Evolutionary conservation across 2,329 filamentous ascomycete genomes (phyloP).

Genomic region (Diaporthe sp.): DNA sequence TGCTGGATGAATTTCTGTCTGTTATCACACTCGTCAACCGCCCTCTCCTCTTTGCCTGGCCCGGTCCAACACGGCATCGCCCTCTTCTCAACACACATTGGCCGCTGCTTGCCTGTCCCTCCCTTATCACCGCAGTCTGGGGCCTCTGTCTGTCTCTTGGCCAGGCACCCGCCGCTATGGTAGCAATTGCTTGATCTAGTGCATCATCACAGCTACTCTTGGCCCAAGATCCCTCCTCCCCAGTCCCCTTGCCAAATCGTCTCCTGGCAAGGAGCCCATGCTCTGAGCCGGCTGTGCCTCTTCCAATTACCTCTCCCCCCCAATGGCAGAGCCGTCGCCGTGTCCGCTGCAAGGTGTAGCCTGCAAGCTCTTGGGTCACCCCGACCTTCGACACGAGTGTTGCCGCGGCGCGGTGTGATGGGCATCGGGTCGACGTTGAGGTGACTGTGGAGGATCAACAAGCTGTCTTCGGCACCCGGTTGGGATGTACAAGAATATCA

Average conservation of each 20-base stretch:
- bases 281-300: not conserved
- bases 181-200: slow-evolving; percentile 1
- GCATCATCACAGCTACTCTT: not conserved
- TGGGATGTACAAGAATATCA: slow-evolving; percentile 27
- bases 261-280: not conserved
- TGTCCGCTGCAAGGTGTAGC: slow-evolving; percentile 24
- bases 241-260: not conserved
- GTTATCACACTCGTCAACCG: not conserved
- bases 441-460: slow-evolving; percentile 26
- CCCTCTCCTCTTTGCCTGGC: not conserved
- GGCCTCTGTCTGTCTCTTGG: not conserved
- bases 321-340: not conserved
- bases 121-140: not conserved
- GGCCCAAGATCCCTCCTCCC: not conserved
- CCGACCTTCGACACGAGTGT: no score
- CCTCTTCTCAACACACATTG: slow-evolving; percentile 3
- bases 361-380: not conserved
- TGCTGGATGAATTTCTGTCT: not conserved
- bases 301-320: not conserved
- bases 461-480: slow-evolving; percentile 3
- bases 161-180: not conserved
- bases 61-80: not conserved
- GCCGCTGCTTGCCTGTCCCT: slow-evolving; percentile 18
- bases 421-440: not conserved
- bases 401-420: not conserved